Conservation (phyloP, 2,329 filamentous ascomycete species). For the Coniochaeta hoffmannii region DNA sequence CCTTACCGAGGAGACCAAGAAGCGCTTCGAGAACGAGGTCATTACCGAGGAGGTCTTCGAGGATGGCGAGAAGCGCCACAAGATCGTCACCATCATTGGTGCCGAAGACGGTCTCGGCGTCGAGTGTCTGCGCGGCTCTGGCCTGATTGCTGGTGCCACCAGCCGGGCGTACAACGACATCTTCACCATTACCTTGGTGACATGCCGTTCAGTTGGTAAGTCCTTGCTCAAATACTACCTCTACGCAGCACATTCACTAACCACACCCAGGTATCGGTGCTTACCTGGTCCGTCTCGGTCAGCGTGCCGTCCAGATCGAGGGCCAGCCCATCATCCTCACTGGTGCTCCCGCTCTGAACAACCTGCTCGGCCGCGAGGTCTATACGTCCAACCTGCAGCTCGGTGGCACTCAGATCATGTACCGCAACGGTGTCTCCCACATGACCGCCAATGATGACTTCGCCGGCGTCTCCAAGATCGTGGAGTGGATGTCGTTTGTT, state of each 20-base stretch:
- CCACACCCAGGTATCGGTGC: slow-evolving; percentile 70
- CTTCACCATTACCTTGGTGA: slow-evolving; percentile 96
- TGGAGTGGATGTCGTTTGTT: slow-evolving; percentile 96
- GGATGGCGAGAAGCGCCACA: slow-evolving; percentile 83
- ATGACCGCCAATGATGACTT: slow-evolving; percentile 98
- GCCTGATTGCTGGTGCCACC: slow-evolving; percentile 95
- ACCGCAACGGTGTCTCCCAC: slow-evolving; percentile 98
- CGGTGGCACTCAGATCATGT: slow-evolving; percentile 99
- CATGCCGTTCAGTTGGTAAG: slow-evolving; percentile 90
- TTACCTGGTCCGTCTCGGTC: slow-evolving; percentile 94
- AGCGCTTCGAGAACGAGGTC: slow-evolving; percentile 77
- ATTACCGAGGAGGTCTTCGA: slow-evolving; percentile 84
- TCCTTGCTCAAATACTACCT: slow-evolving; percentile 8
- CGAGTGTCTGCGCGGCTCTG: slow-evolving; percentile 92
- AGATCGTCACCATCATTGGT: slow-evolving; percentile 90
- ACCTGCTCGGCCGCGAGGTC: slow-evolving; percentile 92
- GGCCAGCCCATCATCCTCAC: slow-evolving; percentile 98
- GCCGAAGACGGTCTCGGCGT: slow-evolving; percentile 95
- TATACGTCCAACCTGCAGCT: slow-evolving; percentile 99
- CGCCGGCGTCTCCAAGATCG: slow-evolving; percentile 93
- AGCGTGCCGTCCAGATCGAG: slow-evolving; percentile 98
- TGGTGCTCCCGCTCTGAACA: slow-evolving; percentile 95
- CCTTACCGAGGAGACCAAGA: slow-evolving; percentile 77
- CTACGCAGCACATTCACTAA: background rate
- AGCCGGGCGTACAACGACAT: slow-evolving; percentile 97